Evolutionary conservation across 345 rosid species (phyloP).

Genomic region (Pistacia vera): DNA sequence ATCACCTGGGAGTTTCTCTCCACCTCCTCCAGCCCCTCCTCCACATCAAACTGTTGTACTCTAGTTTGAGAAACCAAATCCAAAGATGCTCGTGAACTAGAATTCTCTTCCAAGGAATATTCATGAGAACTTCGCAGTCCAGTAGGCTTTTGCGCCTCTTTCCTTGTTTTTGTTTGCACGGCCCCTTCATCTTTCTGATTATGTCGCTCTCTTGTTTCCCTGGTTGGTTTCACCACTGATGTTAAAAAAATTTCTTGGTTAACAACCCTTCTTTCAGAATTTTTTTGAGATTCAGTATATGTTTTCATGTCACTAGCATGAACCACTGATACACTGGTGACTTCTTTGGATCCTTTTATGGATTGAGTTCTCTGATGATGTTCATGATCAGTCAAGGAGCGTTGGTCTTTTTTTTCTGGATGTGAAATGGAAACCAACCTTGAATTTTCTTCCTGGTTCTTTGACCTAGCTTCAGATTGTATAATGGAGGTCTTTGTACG

Average conservation of each 20-base stretch:
- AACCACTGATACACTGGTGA: constrained; percentile 35
- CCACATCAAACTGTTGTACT: constrained; percentile 36
- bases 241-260: constrained; percentile 42
- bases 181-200: constrained; percentile 36
- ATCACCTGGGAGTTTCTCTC: constrained; percentile 45
- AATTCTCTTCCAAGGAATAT: constrained; percentile 34
- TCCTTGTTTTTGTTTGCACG: constrained; percentile 33
- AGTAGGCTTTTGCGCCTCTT: constrained; percentile 30
- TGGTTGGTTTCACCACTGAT: constrained; percentile 33
- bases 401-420: constrained; percentile 39
- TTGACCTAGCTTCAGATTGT: constrained; percentile 42
- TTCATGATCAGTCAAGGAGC: constrained; percentile 32
- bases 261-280: constrained; percentile 43
- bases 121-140: constrained; percentile 32
- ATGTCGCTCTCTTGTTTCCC: constrained; percentile 28
- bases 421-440: constrained; percentile 34
- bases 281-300: constrained; percentile 36
- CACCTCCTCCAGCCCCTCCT: constrained; percentile 25
- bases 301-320: constrained; percentile 35
- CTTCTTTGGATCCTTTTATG: constrained; percentile 41
- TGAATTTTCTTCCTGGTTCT: constrained; percentile 38
- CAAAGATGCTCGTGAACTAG: constrained; percentile 46
- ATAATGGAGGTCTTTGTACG: constrained; percentile 32
- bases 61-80: constrained; percentile 35
- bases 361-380: constrained; percentile 41